phyloP scores from a whole-genome alignment of 2,329 filamentous ascomycete genomes.

The Pestalotiopsis sp. region DNA sequence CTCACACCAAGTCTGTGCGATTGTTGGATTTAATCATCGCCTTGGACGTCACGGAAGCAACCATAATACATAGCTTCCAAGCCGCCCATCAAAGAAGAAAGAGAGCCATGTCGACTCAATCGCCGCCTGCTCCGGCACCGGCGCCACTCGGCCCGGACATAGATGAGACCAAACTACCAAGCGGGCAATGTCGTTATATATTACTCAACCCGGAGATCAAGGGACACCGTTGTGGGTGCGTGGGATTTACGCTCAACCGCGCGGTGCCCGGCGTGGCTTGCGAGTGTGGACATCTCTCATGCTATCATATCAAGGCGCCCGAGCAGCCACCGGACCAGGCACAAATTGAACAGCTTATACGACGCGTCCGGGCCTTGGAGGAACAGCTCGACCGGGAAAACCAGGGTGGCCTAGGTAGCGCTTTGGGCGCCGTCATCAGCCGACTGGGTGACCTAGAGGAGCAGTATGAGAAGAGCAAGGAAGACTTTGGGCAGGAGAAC shows the following conservation, averaged over 20 bases:
- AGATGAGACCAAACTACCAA: constrained; percentile 54
- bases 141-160: constrained; percentile 21
- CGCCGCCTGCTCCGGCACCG: constrained; percentile 31
- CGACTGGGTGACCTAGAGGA: constrained; percentile 58
- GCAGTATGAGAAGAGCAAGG: constrained; percentile 53
- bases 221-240: constrained; percentile 61
- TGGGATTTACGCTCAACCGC: constrained; percentile 58
- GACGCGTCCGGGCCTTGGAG: constrained; percentile 48
- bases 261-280: constrained; percentile 57
- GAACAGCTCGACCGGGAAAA: constrained; percentile 42
- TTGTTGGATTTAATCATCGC: constrained; percentile 30
- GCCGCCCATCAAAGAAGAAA: neutral
- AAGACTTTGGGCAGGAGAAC: constrained; percentile 55
- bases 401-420: constrained; percentile 38
- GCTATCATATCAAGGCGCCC: constrained; percentile 57
- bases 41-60: neutral
- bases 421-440: constrained; percentile 35
- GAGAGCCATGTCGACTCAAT: constrained; percentile 28
- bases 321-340: constrained; percentile 45
- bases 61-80: neutral
- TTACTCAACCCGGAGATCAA: constrained; percentile 59
- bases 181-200: constrained; percentile 63
- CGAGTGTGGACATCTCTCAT: constrained; percentile 63
- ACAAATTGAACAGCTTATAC: constrained; percentile 53
- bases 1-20: constrained; percentile 16